Conservation (phyloP, 192 early-diverging fungal genomes). For the Podila epigama region DNA sequence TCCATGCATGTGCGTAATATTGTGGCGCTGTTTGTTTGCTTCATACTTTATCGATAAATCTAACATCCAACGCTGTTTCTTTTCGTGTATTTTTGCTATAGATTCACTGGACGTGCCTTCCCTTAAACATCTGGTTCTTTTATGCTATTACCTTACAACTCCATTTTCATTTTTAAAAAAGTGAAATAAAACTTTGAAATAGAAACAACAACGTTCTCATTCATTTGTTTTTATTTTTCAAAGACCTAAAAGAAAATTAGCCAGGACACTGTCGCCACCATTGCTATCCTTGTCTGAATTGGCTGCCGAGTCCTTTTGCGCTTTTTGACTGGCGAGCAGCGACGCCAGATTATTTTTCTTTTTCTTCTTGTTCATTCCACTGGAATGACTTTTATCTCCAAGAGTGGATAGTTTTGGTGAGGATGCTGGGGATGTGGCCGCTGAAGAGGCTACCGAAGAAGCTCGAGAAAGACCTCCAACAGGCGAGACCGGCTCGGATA, state of each 20-base stretch:
- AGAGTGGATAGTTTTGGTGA: slow-evolving; percentile 12
- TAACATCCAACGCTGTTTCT: no score
- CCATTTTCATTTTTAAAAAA: not conserved
- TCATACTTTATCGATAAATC: no score
- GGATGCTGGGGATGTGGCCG: slow-evolving; percentile 18
- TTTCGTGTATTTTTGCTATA: not conserved
- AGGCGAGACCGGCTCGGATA: slow-evolving; percentile 19
- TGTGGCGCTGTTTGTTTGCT: not conserved
- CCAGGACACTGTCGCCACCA: slow-evolving; percentile 34
- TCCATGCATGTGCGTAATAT: not conserved
- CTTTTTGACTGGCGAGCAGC: slow-evolving; percentile 30
- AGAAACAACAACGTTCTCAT: not conserved
- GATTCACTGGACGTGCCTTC: slow-evolving; percentile 52
- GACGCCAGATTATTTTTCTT: slow-evolving; percentile 29
- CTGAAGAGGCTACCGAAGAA: slow-evolving; percentile 11
- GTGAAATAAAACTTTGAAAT: not conserved
- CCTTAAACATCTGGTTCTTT: slow-evolving; percentile 16
- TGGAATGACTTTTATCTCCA: slow-evolving; percentile 1
- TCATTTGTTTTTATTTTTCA: slow-evolving; percentile 8
- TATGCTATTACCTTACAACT: not conserved
- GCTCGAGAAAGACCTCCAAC: slow-evolving; percentile 5
- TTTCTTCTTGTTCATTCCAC: slow-evolving; percentile 29
- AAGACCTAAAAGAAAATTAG: slow-evolving; percentile 40
- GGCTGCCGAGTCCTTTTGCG: slow-evolving; percentile 13
- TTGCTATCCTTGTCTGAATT: not conserved